Evolutionary conservation across 192 early-diverging fungal species (phyloP).

Genomic region (Endogone sp.): DNA sequence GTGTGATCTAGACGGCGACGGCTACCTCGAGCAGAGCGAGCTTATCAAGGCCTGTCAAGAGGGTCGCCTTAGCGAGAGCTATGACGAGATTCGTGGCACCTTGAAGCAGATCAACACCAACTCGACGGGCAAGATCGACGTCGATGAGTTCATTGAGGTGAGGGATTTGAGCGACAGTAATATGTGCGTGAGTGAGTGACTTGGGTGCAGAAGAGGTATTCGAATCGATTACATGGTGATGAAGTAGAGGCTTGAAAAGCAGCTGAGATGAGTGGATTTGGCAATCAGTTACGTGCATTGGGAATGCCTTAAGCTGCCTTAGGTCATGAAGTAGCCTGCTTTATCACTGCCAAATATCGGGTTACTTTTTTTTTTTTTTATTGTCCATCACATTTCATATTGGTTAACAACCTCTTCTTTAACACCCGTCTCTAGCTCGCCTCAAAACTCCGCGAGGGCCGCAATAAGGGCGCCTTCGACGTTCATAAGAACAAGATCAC

Average conservation of each 20-base stretch:
- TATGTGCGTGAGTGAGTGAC: neutral
- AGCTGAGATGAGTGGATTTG: neutral
- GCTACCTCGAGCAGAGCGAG: constrained; percentile 65
- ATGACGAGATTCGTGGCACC: constrained; percentile 70
- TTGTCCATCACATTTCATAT: too few relatives aligned
- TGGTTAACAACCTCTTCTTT: too few relatives aligned
- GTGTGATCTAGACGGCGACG: constrained; percentile 64
- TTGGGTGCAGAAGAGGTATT: neutral
- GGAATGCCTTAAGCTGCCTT: too few relatives aligned
- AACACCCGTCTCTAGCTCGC: too few relatives aligned
- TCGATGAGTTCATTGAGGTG: constrained; percentile 81
- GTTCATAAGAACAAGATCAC: constrained; percentile 79
- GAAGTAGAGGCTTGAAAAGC: neutral
- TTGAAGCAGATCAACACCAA: constrained; percentile 66
- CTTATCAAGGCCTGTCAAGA: constrained; percentile 57
- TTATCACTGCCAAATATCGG: too few relatives aligned
- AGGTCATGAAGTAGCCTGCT: too few relatives aligned
- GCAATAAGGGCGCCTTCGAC: constrained; percentile 42
- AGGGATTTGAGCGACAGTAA: constrained; percentile 12
- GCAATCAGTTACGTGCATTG: neutral
- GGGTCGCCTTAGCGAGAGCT: constrained; percentile 60
- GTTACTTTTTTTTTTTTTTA: too few relatives aligned
- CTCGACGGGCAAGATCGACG: constrained; percentile 64
- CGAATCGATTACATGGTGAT: neutral
- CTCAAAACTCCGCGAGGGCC: constrained; percentile 45